phyloP scores from a whole-genome alignment of 2,329 filamentous ascomycete species.

The Myriosclerotinia curreyana region DNA sequence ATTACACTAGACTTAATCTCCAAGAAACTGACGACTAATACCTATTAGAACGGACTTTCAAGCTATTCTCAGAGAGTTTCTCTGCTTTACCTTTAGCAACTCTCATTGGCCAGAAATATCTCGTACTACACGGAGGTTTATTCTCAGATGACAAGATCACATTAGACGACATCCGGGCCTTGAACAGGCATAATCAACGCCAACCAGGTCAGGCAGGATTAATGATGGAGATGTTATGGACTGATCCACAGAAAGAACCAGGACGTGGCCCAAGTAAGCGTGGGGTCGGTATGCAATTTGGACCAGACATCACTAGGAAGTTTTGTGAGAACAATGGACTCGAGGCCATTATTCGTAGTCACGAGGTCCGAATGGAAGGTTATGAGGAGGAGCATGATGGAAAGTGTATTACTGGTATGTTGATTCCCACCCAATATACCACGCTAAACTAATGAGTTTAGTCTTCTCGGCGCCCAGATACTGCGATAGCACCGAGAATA shows the following conservation, averaged over 20 bases:
- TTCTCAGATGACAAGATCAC: constrained; percentile 95
- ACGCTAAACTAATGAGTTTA: constrained; percentile 34
- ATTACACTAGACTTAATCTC: constrained; percentile 22
- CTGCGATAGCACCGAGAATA: constrained; percentile 97
- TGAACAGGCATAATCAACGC: constrained; percentile 84
- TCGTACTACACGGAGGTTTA: constrained; percentile 89
- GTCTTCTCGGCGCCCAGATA: constrained; percentile 98
- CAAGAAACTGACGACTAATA: not conserved
- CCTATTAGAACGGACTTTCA: constrained; percentile 65
- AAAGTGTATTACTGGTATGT: constrained; percentile 83
- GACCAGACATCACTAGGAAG: constrained; percentile 89
- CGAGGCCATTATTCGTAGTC: constrained; percentile 91
- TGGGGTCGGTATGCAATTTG: constrained; percentile 94
- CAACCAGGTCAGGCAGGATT: constrained; percentile 90
- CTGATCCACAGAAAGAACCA: constrained; percentile 81
- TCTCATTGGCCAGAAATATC: constrained; percentile 83
- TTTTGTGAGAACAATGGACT: constrained; percentile 97
- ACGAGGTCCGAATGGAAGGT: constrained; percentile 98
- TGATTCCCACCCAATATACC: not conserved
- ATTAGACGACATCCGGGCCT: constrained; percentile 88
- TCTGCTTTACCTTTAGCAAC: constrained; percentile 90
- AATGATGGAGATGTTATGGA: constrained; percentile 99
- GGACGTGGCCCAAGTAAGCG: constrained; percentile 94
- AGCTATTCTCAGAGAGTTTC: constrained; percentile 97
- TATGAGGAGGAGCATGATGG: constrained; percentile 98